These are phyloP conservation scores for Diaporthe longicolla DNA, from an alignment of 2,329 filamentous ascomycete genomes.

Conservation along the genomic window DNA sequence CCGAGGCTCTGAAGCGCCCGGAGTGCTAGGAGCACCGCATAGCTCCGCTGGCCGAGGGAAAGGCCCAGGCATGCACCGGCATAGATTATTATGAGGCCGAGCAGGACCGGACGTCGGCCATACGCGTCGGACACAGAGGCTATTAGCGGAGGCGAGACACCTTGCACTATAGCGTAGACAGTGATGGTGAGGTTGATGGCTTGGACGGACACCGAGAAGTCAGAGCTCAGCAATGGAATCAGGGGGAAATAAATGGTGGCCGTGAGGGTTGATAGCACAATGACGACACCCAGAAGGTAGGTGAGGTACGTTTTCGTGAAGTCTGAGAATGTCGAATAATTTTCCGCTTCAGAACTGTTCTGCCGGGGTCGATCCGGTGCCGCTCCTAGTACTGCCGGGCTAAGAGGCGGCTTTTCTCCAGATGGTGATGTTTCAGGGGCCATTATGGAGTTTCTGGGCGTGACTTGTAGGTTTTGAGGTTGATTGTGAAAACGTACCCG, in stretches of 20 bases:
- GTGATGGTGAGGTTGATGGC: constrained; percentile 63
- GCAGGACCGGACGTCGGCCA: constrained; percentile 69
- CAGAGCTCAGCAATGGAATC: constrained; percentile 50
- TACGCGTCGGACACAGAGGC: constrained; percentile 70
- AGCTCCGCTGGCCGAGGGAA: constrained; percentile 64
- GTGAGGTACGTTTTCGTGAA: neutral
- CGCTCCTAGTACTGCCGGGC: too few relatives aligned
- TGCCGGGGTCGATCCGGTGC: too few relatives aligned
- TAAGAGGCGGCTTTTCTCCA: too few relatives aligned
- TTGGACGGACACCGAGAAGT: constrained; percentile 49
- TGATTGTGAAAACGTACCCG: too few relatives aligned
- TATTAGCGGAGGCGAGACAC: constrained; percentile 68
- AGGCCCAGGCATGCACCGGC: constrained; percentile 67
- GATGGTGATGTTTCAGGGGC: too few relatives aligned
- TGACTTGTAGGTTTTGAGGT: too few relatives aligned
- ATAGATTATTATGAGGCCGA: constrained; percentile 68
- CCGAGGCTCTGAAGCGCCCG: constrained; percentile 68
- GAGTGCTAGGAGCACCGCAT: constrained; percentile 68
- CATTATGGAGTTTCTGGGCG: too few relatives aligned
- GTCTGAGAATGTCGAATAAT: constrained; percentile 6
- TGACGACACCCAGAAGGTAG: constrained; percentile 11
- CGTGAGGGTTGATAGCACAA: constrained; percentile 35
- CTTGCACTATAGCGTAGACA: constrained; percentile 72
- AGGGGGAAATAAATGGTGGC: constrained; percentile 63
- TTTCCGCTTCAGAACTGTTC: too few relatives aligned